Conservation (phyloP, 768 basidiomycete genomes). For the Gymnopilus junonius region DNA sequence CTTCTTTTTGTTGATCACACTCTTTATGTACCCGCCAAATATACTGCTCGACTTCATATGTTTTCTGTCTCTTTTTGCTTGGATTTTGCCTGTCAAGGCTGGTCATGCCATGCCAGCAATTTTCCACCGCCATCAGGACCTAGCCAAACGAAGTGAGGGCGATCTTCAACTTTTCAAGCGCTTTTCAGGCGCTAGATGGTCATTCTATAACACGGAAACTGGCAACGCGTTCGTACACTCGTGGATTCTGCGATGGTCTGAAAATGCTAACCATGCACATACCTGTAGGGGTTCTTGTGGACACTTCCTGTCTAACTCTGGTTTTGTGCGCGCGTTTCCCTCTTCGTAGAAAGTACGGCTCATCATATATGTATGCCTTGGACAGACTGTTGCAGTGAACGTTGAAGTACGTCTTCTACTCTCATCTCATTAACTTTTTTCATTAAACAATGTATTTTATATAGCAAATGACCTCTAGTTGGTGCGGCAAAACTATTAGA, state of each 20-base stretch:
- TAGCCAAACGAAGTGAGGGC: slow-evolving; percentile 49
- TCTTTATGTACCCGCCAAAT: neutral
- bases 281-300: slow-evolving; percentile 33
- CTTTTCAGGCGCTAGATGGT: slow-evolving; percentile 43
- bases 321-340: slow-evolving; percentile 25
- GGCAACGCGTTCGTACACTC: slow-evolving; percentile 17
- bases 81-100: slow-evolving; percentile 38
- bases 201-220: slow-evolving; percentile 48
- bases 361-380: neutral
- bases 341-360: neutral
- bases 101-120: slow-evolving; percentile 23
- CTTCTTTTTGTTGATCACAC: neutral
- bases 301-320: slow-evolving; percentile 20
- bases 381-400: slow-evolving; percentile 16
- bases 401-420: neutral
- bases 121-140: slow-evolving; percentile 47
- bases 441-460: slow-evolving; percentile 19
- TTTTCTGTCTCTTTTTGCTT: slow-evolving; percentile 24
- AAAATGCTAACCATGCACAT: neutral
- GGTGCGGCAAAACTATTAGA: slow-evolving; percentile 64
- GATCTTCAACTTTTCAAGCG: slow-evolving; percentile 46
- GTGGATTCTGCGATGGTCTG: neutral
- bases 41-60: neutral
- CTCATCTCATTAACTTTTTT: neutral
- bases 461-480: slow-evolving; percentile 57